These are phyloP conservation scores for Scheffersomyces stipitis DNA, from an alignment of 805 yeast genomes.

Conservation along the genomic window DNA sequence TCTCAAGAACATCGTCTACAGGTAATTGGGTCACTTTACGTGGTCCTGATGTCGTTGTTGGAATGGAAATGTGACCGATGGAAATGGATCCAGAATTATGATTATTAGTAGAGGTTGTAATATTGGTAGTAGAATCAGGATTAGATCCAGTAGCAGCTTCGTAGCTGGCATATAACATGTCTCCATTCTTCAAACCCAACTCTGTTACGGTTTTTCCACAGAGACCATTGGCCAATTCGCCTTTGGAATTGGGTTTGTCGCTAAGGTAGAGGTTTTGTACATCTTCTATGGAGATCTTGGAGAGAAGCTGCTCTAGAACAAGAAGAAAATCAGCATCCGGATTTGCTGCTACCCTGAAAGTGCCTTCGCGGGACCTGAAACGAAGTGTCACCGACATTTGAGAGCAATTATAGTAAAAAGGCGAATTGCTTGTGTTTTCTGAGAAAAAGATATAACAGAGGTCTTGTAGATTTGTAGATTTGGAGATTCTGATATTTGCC, in stretches of 20 bases:
- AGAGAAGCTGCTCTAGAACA: conserved; percentile 41
- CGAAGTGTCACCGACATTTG: conserved; percentile 45
- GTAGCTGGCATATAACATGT: conserved; percentile 50
- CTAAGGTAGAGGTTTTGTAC: conserved; percentile 38
- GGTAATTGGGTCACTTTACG: conserved; percentile 50
- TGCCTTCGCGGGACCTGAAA: conserved; percentile 83
- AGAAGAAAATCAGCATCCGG: conserved; percentile 41
- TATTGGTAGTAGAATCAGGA: conserved; percentile 9
- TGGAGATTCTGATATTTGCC: no score
- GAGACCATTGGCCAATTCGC: conserved; percentile 39
- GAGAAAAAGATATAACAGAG: no score
- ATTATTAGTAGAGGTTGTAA: neutral
- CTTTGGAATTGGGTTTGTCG: conserved; percentile 44
- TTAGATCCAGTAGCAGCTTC: conserved; percentile 18
- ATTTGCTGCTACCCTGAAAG: conserved; percentile 63
- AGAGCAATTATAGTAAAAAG: no score
- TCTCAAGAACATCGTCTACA: conserved; percentile 67
- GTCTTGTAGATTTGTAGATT: no score
- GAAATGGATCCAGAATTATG: neutral
- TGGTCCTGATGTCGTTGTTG: conserved; percentile 5
- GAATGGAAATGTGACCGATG: neutral
- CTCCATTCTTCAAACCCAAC: conserved; percentile 60
- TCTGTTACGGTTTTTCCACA: conserved; percentile 36
- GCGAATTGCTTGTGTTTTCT: no score
- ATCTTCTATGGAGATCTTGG: conserved; percentile 20